phyloP scores from a whole-genome alignment of 1,284 basidiomycete genomes.

The Cutaneotrichosporon cyanovorans region DNA sequence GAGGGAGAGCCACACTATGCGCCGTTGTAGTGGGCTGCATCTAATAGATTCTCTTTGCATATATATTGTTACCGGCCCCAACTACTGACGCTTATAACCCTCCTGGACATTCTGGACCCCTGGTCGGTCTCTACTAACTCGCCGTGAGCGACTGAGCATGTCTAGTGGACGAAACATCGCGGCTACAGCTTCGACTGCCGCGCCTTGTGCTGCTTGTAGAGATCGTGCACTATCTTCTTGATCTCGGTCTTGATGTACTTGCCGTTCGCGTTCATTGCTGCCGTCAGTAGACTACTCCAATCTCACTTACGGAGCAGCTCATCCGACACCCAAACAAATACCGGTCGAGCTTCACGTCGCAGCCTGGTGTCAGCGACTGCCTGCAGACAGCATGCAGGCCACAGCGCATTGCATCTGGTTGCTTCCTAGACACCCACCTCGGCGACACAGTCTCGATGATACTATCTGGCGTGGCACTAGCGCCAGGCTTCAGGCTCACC shows the following conservation, averaged over 20 bases:
- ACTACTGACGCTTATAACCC: no score
- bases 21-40: no score
- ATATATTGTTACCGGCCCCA: no score
- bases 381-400: neutral
- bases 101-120: no score
- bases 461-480: conserved; percentile 2
- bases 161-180: no score
- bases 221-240: conserved; percentile 14
- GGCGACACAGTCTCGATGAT: neutral
- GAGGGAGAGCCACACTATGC: no score
- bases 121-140: no score
- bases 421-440: neutral
- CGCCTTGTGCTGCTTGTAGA: conserved; percentile 20
- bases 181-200: conserved; percentile 14
- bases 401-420: neutral
- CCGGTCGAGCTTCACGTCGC: conserved; percentile 8
- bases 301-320: conserved; percentile 11
- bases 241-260: conserved; percentile 14
- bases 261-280: conserved; percentile 14
- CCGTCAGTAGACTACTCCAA: no score
- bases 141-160: no score
- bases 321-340: conserved; percentile 3
- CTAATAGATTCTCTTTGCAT: no score
- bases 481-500: conserved; percentile 21
- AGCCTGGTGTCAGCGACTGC: neutral